Conservation (phyloP, 345 rosid species). For the Corymbia maculata region DNA sequence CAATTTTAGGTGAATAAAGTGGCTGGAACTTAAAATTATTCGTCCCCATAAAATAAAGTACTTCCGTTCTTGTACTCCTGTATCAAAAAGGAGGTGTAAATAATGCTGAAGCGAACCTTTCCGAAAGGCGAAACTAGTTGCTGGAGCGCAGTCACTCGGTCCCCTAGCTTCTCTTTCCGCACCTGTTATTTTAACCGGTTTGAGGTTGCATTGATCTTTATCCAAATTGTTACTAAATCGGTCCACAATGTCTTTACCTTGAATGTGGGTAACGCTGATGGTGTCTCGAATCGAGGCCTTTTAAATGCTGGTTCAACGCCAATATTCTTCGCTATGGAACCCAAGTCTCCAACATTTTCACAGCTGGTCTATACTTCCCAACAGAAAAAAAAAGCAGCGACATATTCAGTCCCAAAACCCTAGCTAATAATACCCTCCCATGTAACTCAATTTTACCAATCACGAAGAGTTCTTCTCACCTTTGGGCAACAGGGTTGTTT, state of each 20-base stretch:
- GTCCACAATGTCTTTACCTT: conserved; percentile 37
- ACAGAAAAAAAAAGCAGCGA: background rate
- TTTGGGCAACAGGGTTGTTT: background rate
- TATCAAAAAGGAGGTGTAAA: background rate
- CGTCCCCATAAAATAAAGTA: background rate
- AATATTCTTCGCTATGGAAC: conserved; percentile 21
- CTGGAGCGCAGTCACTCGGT: conserved; percentile 92
- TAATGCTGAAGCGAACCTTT: conserved; percentile 35
- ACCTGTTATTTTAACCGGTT: conserved; percentile 22
- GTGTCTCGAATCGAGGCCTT: conserved; percentile 60
- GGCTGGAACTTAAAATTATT: background rate
- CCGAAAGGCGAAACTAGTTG: conserved; percentile 97
- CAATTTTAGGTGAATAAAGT: background rate
- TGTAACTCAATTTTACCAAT: background rate
- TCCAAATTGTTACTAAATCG: too few species aligned
- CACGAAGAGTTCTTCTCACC: background rate
- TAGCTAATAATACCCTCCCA: background rate
- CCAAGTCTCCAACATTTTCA: conserved; percentile 29
- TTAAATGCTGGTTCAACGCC: conserved; percentile 36
- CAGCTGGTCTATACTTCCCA: conserved; percentile 7
- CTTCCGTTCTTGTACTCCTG: background rate
- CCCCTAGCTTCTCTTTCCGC: conserved; percentile 94
- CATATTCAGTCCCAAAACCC: background rate
- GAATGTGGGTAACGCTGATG: conserved; percentile 66
- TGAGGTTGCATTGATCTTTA: background rate